Base-by-base conservation (phyloP, 1,284 basidiomycete genomes). In the Peniophora sp. region DNA sequence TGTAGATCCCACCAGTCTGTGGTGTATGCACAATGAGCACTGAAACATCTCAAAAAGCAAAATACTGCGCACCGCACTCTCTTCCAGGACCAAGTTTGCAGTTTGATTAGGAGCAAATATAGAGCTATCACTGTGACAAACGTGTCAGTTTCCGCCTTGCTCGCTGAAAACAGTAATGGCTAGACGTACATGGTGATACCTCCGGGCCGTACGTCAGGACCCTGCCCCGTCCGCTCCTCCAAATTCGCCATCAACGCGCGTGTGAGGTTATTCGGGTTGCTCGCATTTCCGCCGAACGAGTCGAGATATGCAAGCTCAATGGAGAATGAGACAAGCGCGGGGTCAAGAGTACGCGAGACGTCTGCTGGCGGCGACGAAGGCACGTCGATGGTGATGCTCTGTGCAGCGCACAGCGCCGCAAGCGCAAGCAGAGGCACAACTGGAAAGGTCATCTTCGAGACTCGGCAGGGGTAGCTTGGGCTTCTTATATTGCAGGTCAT, bases 261-360 rank as follows among this genome's bases (percentile, higher is more conserved):
- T 22, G 66, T 66, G 24, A 69, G 57, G 17, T 55, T 11, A 50
- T 69, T 68, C 12, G 67, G 68, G 47, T 60, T 45, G 1, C 62
- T 56, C 23, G 57, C 53, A 54, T 68, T 68, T 6, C 68, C 68
- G 2, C 63, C 59, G 47, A 68, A 68, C 2, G 59, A 55, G 9
- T 62, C 56, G 32, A 69, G 51, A 51, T 63, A 68, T 9, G 65
- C 59, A 44, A 64, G 61, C 55, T 69, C 68, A 49, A 69, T 63
- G 1, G 63, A 66, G 48, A 69, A 65, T 2, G 63, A 65, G 11
- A 65, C 61, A 10, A 68, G 63, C 16, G 59, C 54, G 1, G 56
- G 60, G 50, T 67, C 64, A 2, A 69, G 56, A 5, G 38, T 17
- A 20, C 16, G 19, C 16, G 38, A 41, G 38, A n/a, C 19, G 19